A percentile compares a stretch with the other conserved stretches of the same genome.
These are phyloP conservation scores for Cucurbita argyrosperma DNA, from an alignment of 306 rosid genomes.

Conservation along the genomic window DNA sequence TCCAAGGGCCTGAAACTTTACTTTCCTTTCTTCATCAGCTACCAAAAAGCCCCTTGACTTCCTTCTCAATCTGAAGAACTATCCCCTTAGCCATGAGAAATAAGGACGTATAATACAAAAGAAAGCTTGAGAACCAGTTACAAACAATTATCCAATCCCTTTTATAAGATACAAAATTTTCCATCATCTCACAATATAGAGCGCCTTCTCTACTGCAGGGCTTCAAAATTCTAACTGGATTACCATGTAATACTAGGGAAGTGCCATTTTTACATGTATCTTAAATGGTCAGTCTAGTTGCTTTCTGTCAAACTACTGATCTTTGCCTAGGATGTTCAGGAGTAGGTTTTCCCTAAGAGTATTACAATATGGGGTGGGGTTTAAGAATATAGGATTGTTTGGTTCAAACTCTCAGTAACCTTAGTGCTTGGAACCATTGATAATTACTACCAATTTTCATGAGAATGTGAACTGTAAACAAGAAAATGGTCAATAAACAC, in stretches of 20 bases:
- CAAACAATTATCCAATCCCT: background rate
- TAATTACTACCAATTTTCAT: background rate
- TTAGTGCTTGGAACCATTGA: background rate
- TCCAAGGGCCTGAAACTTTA: background rate
- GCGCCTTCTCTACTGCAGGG: background rate
- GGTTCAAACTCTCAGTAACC: background rate
- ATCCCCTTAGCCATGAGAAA: background rate
- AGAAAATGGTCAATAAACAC: too few relatives aligned
- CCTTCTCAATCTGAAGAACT: background rate
- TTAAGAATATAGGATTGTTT: background rate
- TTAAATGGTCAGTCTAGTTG: background rate
- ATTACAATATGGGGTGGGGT: background rate
- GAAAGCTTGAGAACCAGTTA: background rate
- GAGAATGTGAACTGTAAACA: background rate
- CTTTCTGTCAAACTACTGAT: background rate
- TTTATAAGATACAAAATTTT: too few relatives aligned
- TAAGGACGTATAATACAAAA: background rate
- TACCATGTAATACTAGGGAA: background rate
- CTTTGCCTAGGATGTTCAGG: background rate
- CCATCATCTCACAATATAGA: background rate
- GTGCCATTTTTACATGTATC: background rate
- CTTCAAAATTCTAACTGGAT: background rate
- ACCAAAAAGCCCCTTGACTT: background rate
- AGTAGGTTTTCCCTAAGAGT: background rate
- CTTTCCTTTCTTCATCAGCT: background rate